These are phyloP conservation scores for Luvunga scandens DNA, from an alignment of 345 rosid genomes.

Conservation along the genomic window DNA sequence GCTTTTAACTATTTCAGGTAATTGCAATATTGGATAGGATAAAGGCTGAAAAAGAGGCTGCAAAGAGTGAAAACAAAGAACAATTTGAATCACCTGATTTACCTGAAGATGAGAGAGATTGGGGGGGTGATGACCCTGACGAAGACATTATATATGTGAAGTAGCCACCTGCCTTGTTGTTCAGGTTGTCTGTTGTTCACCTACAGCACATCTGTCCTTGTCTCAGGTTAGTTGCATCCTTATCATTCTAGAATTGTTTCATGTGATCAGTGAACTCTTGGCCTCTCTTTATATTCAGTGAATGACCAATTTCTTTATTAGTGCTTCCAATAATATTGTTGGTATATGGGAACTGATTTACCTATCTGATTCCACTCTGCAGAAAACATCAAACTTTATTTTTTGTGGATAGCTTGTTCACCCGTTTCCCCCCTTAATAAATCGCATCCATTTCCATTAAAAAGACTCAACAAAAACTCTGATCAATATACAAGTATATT, in stretches of 20 bases:
- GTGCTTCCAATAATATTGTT: not conserved
- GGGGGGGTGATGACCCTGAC: conserved; percentile 72
- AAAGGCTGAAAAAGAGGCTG: conserved; percentile 57
- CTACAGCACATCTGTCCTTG: not conserved
- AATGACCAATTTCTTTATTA: not conserved
- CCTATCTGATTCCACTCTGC: not conserved
- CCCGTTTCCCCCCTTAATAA: not conserved
- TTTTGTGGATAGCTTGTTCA: not conserved
- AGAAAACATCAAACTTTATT: not conserved
- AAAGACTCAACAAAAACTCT: not conserved
- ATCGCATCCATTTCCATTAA: not conserved
- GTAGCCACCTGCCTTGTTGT: conserved; percentile 27
- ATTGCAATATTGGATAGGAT: conserved; percentile 75
- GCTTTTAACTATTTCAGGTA: conserved; percentile 44
- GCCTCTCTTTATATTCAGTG: not conserved
- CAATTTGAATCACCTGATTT: conserved; percentile 31
- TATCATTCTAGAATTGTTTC: not conserved
- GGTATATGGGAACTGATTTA: not conserved
- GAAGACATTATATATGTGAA: conserved; percentile 76
- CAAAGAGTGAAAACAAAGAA: conserved; percentile 26
- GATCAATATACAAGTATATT: not conserved
- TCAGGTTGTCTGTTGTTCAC: not conserved
- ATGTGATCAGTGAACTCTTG: not conserved
- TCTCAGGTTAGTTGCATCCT: conserved; percentile 21
- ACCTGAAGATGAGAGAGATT: conserved; percentile 42